phyloP scores from a whole-genome alignment of 352 stramenopile species.

The Phytophthora tentaculata region DNA sequence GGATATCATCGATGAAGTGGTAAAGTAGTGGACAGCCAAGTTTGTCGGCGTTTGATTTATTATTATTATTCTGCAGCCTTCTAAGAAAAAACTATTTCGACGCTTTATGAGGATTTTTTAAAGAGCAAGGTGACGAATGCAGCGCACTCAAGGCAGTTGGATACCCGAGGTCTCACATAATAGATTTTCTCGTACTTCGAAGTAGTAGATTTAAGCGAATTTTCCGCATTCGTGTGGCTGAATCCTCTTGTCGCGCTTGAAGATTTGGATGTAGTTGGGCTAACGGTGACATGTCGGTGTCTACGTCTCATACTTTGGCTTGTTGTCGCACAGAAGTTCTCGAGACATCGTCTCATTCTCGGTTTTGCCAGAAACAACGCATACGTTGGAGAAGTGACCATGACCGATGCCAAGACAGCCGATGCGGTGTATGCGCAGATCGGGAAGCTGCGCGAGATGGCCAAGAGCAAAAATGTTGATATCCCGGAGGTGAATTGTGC shows the following conservation, averaged over 20 bases:
- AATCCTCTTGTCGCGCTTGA: constrained; percentile 26
- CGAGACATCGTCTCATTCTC: constrained; percentile 22
- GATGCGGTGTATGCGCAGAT: constrained; percentile 33
- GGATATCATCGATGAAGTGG: not conserved
- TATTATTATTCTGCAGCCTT: too few relatives aligned
- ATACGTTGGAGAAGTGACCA: constrained; percentile 8
- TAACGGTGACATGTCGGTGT: constrained; percentile 16
- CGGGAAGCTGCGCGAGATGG: constrained; percentile 28
- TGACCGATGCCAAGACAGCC: constrained; percentile 29
- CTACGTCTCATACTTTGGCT: constrained; percentile 28
- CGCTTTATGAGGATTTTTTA: not conserved
- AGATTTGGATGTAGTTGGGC: not conserved
- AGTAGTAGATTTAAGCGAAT: not conserved
- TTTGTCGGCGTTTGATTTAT: not conserved
- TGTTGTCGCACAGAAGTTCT: not conserved
- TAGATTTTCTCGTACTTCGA: constrained; percentile 7
- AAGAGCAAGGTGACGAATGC: constrained; percentile 1
- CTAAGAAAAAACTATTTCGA: too few relatives aligned
- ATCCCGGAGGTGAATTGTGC: constrained; percentile 30
- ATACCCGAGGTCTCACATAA: constrained; percentile 14
- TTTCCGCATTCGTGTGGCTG: not conserved
- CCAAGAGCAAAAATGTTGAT: constrained; percentile 23
- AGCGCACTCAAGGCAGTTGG: constrained; percentile 7
- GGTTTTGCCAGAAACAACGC: constrained; percentile 14
- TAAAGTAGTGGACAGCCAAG: not conserved